Evolutionary conservation across 106 monocot species (phyloP), one percentile per base, ranked within the genome.

Genomic region (Acorus gramineus): DNA sequence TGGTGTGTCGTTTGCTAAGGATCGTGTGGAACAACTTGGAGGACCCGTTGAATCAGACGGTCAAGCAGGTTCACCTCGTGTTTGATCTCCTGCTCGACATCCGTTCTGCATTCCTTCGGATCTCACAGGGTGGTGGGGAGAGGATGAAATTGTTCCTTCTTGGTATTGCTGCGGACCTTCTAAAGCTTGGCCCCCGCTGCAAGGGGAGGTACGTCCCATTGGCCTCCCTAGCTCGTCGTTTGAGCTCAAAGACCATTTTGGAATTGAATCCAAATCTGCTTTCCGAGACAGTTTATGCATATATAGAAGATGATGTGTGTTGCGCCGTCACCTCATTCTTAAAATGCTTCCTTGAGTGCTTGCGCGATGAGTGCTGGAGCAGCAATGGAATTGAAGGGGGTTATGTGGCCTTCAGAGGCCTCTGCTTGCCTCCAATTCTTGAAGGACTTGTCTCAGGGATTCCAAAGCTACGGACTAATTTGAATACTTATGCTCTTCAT

Each of bases 21-120:
- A 86, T 92, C 49, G 82, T 98, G 50, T 98, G 98, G 98, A 92
- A 89, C 62, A 98, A 98, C 74, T 74, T 98, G 47, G 90, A 98
- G 69, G 98, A 98, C 59, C 81, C 98, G 60, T 71, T 98, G 60
- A 98, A 74, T 73, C 98, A 98, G 69, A 98, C 92, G 5, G 88
- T 98, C 51, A 92, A 86, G 65, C 98, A 98, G 69, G 98, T 92
- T 57, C 87, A 98, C 77, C 85, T 98, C 56, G 84, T 92, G 42
- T 85, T 98, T 76, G 92, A 98, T 84, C 92, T 98, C 49, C 78
- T 98, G 53, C 73, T 98, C 66, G 91, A 98, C 63, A 83, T 98
- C 51, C 51, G 74, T 12, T 76, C 76, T 57, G 74, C 80, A 61
- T 47, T 82, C 65, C 76, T 73, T 67, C 28, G 28, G 28, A 28